phyloP scores from a whole-genome alignment of 306 rosid species.

The Vigna trinervia region DNA sequence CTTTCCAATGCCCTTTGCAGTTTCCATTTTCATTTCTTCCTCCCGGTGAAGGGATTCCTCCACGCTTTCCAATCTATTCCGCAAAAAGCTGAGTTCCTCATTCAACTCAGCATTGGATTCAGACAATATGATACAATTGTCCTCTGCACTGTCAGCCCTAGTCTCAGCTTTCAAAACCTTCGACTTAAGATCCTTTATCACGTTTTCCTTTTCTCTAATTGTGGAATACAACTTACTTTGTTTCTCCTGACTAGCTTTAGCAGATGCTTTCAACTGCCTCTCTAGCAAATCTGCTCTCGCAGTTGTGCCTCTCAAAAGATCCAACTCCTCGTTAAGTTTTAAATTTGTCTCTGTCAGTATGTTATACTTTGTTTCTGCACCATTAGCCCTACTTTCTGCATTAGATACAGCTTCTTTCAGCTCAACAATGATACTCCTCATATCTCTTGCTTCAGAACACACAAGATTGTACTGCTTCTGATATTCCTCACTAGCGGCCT shows the following conservation, averaged over 20 bases:
- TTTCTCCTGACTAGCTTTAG: slow-evolving; percentile 78
- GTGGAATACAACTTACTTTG: slow-evolving; percentile 63
- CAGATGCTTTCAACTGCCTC: slow-evolving; percentile 66
- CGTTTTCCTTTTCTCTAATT: slow-evolving; percentile 69
- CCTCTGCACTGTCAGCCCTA: slow-evolving; percentile 73
- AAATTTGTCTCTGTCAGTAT: slow-evolving; percentile 49
- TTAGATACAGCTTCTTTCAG: slow-evolving; percentile 47
- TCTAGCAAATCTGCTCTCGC: slow-evolving; percentile 57
- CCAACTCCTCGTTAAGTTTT: slow-evolving; percentile 55
- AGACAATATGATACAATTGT: slow-evolving; percentile 64
- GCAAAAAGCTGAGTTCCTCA: slow-evolving; percentile 66
- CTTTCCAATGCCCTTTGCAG: slow-evolving; percentile 64
- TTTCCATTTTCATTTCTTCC: slow-evolving; percentile 63
- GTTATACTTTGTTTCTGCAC: slow-evolving; percentile 51
- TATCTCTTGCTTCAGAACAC: slow-evolving; percentile 46
- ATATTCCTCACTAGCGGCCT: slow-evolving; percentile 47
- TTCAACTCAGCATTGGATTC: slow-evolving; percentile 71
- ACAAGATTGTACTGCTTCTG: slow-evolving; percentile 45
- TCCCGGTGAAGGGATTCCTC: slow-evolving; percentile 68
- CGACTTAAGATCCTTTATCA: slow-evolving; percentile 69
- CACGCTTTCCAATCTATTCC: slow-evolving; percentile 57
- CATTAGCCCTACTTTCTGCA: slow-evolving; percentile 57
- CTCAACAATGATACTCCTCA: slow-evolving; percentile 47
- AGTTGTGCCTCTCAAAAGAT: slow-evolving; percentile 41
- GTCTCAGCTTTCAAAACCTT: slow-evolving; percentile 68